Conservation (phyloP, 2,329 filamentous ascomycete genomes). For the Alternaria solani region DNA sequence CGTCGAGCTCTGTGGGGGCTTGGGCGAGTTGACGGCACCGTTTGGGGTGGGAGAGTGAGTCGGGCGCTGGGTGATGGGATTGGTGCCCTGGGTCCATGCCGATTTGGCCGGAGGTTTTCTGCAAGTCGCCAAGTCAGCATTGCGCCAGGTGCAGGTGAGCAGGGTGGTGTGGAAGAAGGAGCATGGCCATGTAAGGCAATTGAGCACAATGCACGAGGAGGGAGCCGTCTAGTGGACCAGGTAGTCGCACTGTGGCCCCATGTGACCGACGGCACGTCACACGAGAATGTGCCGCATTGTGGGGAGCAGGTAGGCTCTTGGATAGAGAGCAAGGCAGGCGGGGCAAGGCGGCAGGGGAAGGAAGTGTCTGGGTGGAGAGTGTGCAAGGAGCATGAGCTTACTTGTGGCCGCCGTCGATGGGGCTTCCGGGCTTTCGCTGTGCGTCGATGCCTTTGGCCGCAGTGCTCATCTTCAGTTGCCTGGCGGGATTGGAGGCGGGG, state of each 20-base stretch:
- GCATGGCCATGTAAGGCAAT: conserved; percentile 8
- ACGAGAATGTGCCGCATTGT: conserved; percentile 33
- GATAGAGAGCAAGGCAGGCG: neutral
- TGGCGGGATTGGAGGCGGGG: conserved; percentile 47
- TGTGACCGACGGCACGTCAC: conserved; percentile 46
- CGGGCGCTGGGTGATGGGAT: conserved; percentile 67
- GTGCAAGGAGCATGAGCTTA: conserved; percentile 48
- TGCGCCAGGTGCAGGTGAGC: conserved; percentile 17
- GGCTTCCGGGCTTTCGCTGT: conserved; percentile 64
- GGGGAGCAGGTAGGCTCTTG: conserved; percentile 10
- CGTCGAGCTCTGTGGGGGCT: conserved; percentile 50
- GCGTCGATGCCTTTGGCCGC: conserved; percentile 61
- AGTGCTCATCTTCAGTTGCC: conserved; percentile 60
- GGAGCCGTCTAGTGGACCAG: conserved; percentile 20
- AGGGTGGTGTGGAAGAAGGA: conserved; percentile 10
- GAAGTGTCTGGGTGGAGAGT: no score
- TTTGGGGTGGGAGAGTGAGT: conserved; percentile 61
- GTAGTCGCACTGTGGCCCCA: conserved; percentile 44
- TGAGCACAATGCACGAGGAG: conserved; percentile 10
- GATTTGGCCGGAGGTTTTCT: conserved; percentile 64
- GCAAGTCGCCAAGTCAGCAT: conserved; percentile 36
- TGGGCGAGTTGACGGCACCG: conserved; percentile 58
- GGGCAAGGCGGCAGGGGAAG: neutral
- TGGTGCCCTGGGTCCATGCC: conserved; percentile 68
- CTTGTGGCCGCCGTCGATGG: conserved; percentile 63